Evolutionary conservation across 768 basidiomycete species (phyloP), one percentile per base, ranked within the genome.

Genomic region (Epithele typhae): DNA sequence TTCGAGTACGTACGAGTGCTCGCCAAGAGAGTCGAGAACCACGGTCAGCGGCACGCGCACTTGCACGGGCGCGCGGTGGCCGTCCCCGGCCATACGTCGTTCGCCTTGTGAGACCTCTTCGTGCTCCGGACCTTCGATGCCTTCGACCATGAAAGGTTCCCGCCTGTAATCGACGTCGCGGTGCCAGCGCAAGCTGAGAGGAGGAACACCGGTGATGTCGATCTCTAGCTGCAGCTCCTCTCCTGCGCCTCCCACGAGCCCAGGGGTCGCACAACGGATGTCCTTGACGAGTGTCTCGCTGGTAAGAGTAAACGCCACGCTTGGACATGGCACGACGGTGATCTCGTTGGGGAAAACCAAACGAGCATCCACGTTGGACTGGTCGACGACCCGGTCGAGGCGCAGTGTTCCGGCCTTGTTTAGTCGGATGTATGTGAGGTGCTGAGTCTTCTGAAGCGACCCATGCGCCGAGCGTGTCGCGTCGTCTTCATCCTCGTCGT

Each of bases 291-390:
- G 68, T 41, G 74, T 65, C 22, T 75, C 65, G 15, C 65, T 61
- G 19, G 69, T 68, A 1, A 64, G 62, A 0, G 69, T 56, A 58
- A 92, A 93, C 54, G 77, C 76, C 4, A 83, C 90, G 4, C 69
- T 73, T 5, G 93, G 93, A 59, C 93, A 96, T 17, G 92, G 87
- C 11, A 84, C 88, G 36, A 95, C 70, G 0, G 78, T 75, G 25
- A 91, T 75, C 49, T 85, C 79, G 12, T 74, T 72, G 36, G 81
- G 70, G 44, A 75, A 73, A 45, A 76, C 65, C n/a, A 94, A 67
- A 22, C 88, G 82, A 30, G 92, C 89, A 35, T 85, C 82, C 35
- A 81, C 78, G 34, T 79, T 77, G 2, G 81, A 79, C 11, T 73
- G 64, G 60, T 94, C 92, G 17, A 80, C 60, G 12, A 92, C 82